Base-by-base conservation (phyloP, 2,329 filamentous ascomycete genomes). In the Grosmannia serpens region DNA sequence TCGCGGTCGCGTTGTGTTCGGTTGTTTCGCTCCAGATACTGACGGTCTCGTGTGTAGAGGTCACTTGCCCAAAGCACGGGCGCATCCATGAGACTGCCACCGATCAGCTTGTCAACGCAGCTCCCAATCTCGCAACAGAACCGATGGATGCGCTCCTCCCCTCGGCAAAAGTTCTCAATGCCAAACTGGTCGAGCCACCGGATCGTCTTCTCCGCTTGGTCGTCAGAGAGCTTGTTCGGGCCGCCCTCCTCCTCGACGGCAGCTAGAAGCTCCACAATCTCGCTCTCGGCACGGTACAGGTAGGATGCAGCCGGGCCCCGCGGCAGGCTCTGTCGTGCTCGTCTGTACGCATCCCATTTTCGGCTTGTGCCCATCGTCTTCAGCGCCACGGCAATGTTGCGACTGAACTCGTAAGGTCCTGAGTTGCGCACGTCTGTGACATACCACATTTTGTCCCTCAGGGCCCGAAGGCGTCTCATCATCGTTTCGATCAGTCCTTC, bases 361-460 rank as follows among this genome's bases (percentile, higher is more conserved):
- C 60, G 59, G 26, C 83, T 78, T 71, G 83, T 75, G 61, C 86
- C 88, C 94, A 99, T 97, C 9, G 88, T 90, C 71, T 94, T 95
- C 55, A 99, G 75, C 5, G 92, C 94, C 60, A 88, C 81, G 7
- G 91, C 89, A 53, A 97, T 86, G 63, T 92, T 89, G 60, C 86
- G 86, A 46, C 89, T 90, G 64, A 95, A 87, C 61, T 94, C 89
- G 66, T 96, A 97, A 11, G 85, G 84, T 54, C 85, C 88, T 4
- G 94, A 96, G 66, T 92, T 91, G 62, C 89, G 87, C 31, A 97
- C 91, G 70, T 96, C 91, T 1, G 89, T 92, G 61, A 94, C 88
- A 69, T 95, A 99, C 94, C 94, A 99, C 89, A 97, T 96, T 77
- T 97, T 97, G 70, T 96, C 89, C 49, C 94, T 84, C 46, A 96